Base-by-base conservation (phyloP, 202 grass and related monocot species). In the Cymbopogon flexuosus region DNA sequence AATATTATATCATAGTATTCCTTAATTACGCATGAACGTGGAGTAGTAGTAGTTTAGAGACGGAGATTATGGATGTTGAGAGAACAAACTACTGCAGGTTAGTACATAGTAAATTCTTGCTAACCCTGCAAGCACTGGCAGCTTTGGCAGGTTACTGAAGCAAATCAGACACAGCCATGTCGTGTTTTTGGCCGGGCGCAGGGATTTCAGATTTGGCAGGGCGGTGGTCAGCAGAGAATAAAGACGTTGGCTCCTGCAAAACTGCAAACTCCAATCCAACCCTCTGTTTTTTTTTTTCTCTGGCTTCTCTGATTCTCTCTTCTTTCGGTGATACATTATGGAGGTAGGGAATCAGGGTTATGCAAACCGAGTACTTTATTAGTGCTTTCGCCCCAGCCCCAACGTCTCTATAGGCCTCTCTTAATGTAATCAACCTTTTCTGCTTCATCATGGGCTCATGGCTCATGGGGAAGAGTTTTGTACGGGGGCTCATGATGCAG, bases 241-340 rank as follows among this genome's bases (percentile, higher is more conserved):
- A 75, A 79, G 86, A 88, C 86, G 86, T 84, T 88, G 62, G 61
- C 60, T 9, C 39, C 60, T 68, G 68, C 62, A 68, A 47, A 5
- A 41, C 42, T n/a, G 10, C 29, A 7, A 21, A 5, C 27, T 16
- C 61, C 43, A 68, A 74, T 51, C 61, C 19, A 83, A 39, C 51
- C 29, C 36, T 47, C 27, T 11, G 8, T 68, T 19, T 16, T 6
- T 68, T 21, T 15, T 15, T 47, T 42, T 21, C 29, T 7, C 11
- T 10, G 34, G 6, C 29, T 74, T 80, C 60, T 51, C 2, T 46
- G 27, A 27, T 27, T 33, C 31, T 33, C 31, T 33, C 43, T 29
- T 67, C 73, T 78, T 27, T 84, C 16, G 33, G 59, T 29, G 72
- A 43, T 42, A 22, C 51, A 21, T 56, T 56, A 56, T 57, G n/a